Base-by-base conservation (phyloP, 345 rosid species). In the Conringia planisiliqua region DNA sequence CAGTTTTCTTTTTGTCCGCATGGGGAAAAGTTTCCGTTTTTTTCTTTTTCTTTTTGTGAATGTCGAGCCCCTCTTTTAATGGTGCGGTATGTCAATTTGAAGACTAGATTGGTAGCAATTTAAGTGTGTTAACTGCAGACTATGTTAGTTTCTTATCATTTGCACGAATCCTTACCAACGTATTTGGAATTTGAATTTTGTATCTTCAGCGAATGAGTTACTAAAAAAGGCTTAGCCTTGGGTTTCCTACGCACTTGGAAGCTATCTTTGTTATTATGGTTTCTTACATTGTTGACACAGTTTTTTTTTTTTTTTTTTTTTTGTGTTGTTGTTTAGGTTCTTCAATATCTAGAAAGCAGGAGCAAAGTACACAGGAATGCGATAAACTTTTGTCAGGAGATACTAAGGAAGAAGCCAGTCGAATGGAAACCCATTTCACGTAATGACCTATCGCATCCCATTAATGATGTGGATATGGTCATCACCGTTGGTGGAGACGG, bases 401-500 rank as follows among this genome's bases (percentile, higher is more conserved):
- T 92, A 61, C 71, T 94, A 76, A 84, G 60, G 77, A 78, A 81
- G 74, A 92, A 87, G 75, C 72, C 87, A 6, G 79, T 94, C 38
- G 90, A 91, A 51, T 92, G 92, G 93, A 77, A 84, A 64, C 80
- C 87, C 5, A 42, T 87, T 68, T 70, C 86, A 3, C 91, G 98
- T 20, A 83, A 83, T 9, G 74, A 82, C 48, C 70, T 90, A 65
- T 81, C 83, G 1, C 70, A 67, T 55, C 88, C 87, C 10, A 83
- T 94, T 59, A 78, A 61, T 67, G 77, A 87, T 69, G 89, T 88
- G 35, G 98, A 94, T 81, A 80, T 94, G 77, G 98, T 94, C 43
- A 85, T 94, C 58, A 92, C 97, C 1, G 77, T 94, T 7, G 97
- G 98, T 66, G 98, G 98, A 32, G 97, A 94, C 59, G 98, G 98